A percentile compares a stretch with the other conserved stretches of the same genome.
Evolutionary conservation across 2,329 filamentous ascomycete genomes (phyloP).

Genomic region (Diaporthe ampelina): DNA sequence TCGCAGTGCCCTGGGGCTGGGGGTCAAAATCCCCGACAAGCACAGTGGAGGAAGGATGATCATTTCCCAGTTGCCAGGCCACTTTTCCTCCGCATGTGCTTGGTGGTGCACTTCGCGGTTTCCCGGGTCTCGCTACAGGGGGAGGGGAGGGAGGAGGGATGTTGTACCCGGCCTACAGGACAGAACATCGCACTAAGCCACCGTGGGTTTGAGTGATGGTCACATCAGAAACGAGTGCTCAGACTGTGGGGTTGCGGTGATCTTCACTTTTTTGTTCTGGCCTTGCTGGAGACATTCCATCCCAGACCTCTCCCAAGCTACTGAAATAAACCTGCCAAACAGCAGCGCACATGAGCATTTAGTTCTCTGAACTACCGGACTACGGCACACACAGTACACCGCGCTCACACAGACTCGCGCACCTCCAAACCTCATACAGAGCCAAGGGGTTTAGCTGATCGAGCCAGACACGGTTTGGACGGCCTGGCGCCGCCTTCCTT

Average conservation of each 20-base stretch:
- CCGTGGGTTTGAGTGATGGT: constrained; percentile 25
- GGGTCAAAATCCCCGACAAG: constrained; percentile 16
- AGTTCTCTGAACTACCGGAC: too few relatives aligned
- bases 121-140: constrained; percentile 9
- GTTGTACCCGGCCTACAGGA: constrained; percentile 14
- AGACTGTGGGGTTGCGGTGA: constrained; percentile 26
- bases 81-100: constrained; percentile 1
- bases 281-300: not conserved
- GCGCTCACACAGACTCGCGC: constrained; percentile 6
- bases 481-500: not conserved
- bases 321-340: not conserved
- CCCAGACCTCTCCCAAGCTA: not conserved
- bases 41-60: not conserved
- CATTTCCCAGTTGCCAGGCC: not conserved
- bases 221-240: constrained; percentile 31
- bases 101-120: not conserved
- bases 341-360: not conserved
- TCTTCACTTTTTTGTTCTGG: not conserved
- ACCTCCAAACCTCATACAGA: constrained; percentile 3
- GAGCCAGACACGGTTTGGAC: constrained; percentile 10
- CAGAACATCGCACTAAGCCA: not conserved
- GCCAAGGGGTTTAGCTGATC: not conserved
- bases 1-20: constrained; percentile 9
- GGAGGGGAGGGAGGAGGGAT: constrained; percentile 3
- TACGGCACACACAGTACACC: too few relatives aligned